Evolutionary conservation across 148 eudicot species (phyloP).

Genomic region (Oxyria digyna): DNA sequence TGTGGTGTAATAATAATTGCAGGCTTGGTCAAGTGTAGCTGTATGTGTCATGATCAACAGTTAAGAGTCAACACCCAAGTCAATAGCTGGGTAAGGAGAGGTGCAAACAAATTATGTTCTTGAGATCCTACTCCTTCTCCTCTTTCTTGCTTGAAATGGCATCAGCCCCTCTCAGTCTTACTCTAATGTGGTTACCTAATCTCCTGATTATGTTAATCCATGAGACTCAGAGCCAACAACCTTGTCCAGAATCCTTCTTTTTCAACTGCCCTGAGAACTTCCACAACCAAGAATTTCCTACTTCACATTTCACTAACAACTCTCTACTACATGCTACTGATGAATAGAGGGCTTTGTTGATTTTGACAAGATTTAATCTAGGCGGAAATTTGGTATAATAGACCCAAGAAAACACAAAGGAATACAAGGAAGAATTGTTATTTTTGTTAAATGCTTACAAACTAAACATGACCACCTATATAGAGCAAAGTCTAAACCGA

Average conservation of each 20-base stretch:
- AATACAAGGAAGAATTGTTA: too few relatives aligned
- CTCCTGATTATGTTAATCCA: neutral
- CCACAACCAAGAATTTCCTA: neutral
- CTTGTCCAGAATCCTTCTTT: neutral
- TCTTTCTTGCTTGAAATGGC: neutral
- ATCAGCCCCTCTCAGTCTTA: neutral
- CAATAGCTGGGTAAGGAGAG: neutral
- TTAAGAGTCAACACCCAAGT: neutral
- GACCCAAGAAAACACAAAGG: too few relatives aligned
- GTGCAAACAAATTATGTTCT: neutral
- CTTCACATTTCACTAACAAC: neutral
- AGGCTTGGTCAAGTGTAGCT: neutral
- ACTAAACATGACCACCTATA: too few relatives aligned
- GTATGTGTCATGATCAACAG: neutral
- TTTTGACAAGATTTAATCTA: too few relatives aligned
- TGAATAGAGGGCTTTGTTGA: neutral
- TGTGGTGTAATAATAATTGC: neutral
- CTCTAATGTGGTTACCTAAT: too few relatives aligned
- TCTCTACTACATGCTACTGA: neutral
- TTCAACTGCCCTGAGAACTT: neutral
- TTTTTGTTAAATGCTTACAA: too few relatives aligned
- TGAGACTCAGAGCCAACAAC: neutral
- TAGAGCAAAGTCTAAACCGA: too few relatives aligned
- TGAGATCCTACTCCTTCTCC: too few relatives aligned
- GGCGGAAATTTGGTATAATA: too few relatives aligned